phyloP scores from a whole-genome alignment of 306 rosid genomes.

The Aeschynomene evenia region DNA sequence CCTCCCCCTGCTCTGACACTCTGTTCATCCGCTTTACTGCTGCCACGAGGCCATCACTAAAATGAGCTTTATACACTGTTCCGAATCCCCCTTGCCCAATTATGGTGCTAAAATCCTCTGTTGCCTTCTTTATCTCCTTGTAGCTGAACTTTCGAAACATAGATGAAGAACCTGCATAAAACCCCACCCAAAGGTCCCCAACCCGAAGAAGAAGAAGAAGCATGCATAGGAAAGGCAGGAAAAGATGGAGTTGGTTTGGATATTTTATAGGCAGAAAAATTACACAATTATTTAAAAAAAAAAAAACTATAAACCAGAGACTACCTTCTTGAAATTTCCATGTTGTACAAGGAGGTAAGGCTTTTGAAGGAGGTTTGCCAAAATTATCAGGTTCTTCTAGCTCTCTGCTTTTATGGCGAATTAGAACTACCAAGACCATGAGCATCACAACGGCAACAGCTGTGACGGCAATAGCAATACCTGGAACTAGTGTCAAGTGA shows the following conservation, averaged over 20 bases:
- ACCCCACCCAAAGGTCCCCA: constrained; percentile 12
- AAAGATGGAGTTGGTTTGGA: constrained; percentile 1
- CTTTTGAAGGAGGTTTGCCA: constrained; percentile 54
- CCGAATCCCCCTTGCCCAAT: constrained; percentile 98
- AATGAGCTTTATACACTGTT: constrained; percentile 84
- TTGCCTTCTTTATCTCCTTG: constrained; percentile 92
- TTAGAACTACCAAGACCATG: constrained; percentile 73
- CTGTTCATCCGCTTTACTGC: constrained; percentile 90
- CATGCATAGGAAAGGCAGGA: neutral
- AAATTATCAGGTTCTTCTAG: constrained; percentile 54
- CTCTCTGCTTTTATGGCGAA: constrained; percentile 76
- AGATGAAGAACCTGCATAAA: constrained; percentile 66
- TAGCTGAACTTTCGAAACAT: constrained; percentile 78
- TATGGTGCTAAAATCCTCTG: constrained; percentile 62
- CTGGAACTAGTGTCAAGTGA: constrained; percentile 73
- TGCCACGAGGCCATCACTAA: constrained; percentile 67
- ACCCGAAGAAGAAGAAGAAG: constrained; percentile 26
- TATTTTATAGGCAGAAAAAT: constrained; percentile 24
- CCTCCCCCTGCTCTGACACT: constrained; percentile 83
- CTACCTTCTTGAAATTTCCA: constrained; percentile 89
- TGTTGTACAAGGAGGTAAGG: constrained; percentile 49
- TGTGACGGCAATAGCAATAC: constrained; percentile 75
- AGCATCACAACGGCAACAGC: constrained; percentile 67
- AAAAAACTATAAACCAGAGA: constrained; percentile 1
- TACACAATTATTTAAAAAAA: neutral